Evolutionary conservation across 257 asterid species (phyloP).

Genomic region (Euphrasia confusa): DNA sequence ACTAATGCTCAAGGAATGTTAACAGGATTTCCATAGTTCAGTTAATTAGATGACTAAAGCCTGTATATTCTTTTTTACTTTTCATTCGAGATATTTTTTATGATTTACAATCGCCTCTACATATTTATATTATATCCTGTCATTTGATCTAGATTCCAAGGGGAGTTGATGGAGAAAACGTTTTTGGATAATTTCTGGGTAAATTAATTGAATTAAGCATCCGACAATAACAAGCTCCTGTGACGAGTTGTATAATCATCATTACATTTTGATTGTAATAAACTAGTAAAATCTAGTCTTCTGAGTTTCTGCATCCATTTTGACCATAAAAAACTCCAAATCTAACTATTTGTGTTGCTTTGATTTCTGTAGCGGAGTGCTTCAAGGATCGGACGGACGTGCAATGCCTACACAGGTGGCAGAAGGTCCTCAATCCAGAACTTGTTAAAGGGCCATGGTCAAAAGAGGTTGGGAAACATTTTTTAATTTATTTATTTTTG

Average conservation of each 20-base stretch:
- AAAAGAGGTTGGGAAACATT: constrained; percentile 59
- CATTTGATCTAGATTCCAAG: constrained; percentile 7
- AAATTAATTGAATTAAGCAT: constrained; percentile 4
- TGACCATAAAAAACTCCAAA: constrained; percentile 17
- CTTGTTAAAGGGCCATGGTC: constrained; percentile 99
- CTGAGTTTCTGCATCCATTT: constrained; percentile 12
- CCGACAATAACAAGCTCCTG: constrained; percentile 1
- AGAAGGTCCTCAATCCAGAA: constrained; percentile 90
- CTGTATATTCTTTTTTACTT: background rate
- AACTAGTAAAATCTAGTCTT: constrained; percentile 1
- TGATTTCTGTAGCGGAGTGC: constrained; percentile 59
- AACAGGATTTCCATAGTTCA: background rate
- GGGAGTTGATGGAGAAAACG: background rate
- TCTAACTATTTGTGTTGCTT: constrained; percentile 25
- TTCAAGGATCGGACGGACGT: constrained; percentile 89
- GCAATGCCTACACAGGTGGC: constrained; percentile 97
- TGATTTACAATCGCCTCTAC: background rate
- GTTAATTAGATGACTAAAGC: background rate
- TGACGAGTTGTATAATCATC: background rate
- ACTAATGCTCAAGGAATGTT: background rate
- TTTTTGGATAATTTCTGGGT: background rate
- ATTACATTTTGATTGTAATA: constrained; percentile 9
- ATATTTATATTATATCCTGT: constrained; percentile 9
- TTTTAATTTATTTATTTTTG: constrained; percentile 16
- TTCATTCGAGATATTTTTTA: background rate